Percentiles rank a stretch among this genome's conserved stretches.
Evolutionary conservation across 805 yeast species (phyloP).

Genomic region (Pichia phayaonensis): DNA sequence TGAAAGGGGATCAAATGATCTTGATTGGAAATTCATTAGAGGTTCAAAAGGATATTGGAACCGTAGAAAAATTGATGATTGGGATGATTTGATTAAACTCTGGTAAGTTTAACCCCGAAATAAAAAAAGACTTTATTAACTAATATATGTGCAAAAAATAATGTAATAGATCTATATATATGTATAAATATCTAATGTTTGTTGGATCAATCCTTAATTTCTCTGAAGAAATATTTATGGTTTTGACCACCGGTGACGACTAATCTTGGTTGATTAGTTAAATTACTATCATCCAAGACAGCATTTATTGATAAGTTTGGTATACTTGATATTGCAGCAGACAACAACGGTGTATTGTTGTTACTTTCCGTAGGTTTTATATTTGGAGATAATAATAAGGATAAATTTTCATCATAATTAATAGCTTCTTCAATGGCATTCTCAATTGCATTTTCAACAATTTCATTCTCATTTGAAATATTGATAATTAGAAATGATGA

Average conservation of each 20-base stretch:
- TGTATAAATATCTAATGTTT: neutral
- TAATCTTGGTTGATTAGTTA: conserved; percentile 15
- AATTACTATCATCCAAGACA: neutral
- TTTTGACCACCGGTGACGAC: conserved; percentile 30
- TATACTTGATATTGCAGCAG: conserved; percentile 14
- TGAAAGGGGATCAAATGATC: conserved; percentile 31
- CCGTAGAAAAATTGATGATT: conserved; percentile 54
- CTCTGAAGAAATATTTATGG: conserved; percentile 29
- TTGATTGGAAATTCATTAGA: conserved; percentile 45
- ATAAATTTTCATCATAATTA: conserved; percentile 35
- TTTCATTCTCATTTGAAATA: conserved; percentile 37
- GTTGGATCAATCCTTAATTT: conserved; percentile 6
- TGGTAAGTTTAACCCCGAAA: conserved; percentile 42
- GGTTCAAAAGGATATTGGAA: conserved; percentile 75
- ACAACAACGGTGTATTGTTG: neutral
- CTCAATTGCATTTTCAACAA: conserved; percentile 40
- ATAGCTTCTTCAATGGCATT: conserved; percentile 43
- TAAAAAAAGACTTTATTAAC: neutral
- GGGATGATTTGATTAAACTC: conserved; percentile 47
- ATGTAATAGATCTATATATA: neutral
- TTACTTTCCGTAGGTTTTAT: conserved; percentile 3
- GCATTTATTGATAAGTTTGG: conserved; percentile 21
- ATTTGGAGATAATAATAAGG: conserved; percentile 41
- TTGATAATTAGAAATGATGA: conserved; percentile 41
- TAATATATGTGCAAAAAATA: neutral